Evolutionary conservation across 352 stramenopile species (phyloP), one percentile per base, ranked within the genome.

Genomic region (Aphanomyces astaci): DNA sequence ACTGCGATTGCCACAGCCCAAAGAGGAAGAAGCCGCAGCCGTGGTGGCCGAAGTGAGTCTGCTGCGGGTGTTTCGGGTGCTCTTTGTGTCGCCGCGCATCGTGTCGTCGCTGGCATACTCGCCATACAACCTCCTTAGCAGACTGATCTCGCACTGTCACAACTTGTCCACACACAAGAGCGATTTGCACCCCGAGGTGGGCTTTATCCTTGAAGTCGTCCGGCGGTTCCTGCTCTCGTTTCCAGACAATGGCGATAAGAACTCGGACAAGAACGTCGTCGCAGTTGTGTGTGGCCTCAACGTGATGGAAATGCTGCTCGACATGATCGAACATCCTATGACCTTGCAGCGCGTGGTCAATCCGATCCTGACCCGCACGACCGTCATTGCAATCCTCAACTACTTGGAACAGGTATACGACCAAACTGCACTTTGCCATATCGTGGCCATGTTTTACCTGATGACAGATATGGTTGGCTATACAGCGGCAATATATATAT

Each of bases 321-420:
- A 92, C 46, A 86, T 92, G 25, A 66, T 93, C 11, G 84, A 95
- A 19, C 87, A 82, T 27, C 78, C 81, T 0, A 70, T 70, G 11
- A 73, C 74, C 0, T 57, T 92, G 0, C 84, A 85, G 1, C 78
- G 75, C 5, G 76, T 92, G 31, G 83, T 79, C 10, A 81, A 93
- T 25, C 77, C 78, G 1, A 76, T 81, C 25, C 66, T 93, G 7
- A 72, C 85, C 19, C 81, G 86, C 43, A 79, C 79, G 3, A 83
- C 86, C 64, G 80, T 86, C 5, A 83, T 95, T 28, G 84, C 90
- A 31, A 89, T 92, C 36, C 70, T 95, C 19, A 89, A 89, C 36
- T 79, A 78, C 59, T 71, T 95, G 4, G 86, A 95, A 65, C 89
- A 87, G 74, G 81, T 89, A 71, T n/a, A n/a, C n/a, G n/a, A n/a